Evolutionary conservation across 768 basidiomycete species (phyloP), one percentile per base, ranked within the genome.

Genomic region (Auricularia sp.): DNA sequence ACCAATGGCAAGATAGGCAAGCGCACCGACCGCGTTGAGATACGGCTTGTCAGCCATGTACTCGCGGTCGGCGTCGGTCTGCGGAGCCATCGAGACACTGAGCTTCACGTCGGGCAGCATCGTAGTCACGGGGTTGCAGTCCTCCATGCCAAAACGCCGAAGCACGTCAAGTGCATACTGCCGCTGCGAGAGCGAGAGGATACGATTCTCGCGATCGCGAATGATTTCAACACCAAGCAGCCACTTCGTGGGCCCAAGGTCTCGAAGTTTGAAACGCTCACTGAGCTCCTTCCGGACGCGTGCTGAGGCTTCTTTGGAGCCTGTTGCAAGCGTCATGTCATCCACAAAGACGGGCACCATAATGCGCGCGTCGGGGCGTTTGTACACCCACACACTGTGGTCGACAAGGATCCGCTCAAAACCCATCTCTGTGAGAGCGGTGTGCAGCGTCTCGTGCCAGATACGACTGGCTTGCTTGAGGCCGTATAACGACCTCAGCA

Each of bases 351-450:
- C 69, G 34, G 37, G 67, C 42, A 42, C 65, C n/a, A 33, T 64
- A 61, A 33, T 29, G 36, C 7, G 51, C 11, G 54, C 24, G 16
- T 16, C 51, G 21, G 2, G 42, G 35, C 13, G 11, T 58, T 0
- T 62, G 72, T 63, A 81, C 80, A 1, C 73, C 74, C 68, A 75
- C 71, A 0, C 67, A 36, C 0, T 71, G 62, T 77, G 71, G 68
- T 78, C 71, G 10, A 13, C 13, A 6, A 7, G 3, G 24, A 59
- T 35, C 16, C 13, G 6, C 6, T 3, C 76, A 68, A 62, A 67
- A 69, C 16, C 56, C 24, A 59, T 59, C 16, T 24, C 29, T 7
- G 62, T 33, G 76, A 65, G 54, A 78, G 62, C 0, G 69, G 74
- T 36, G 74, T 68, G 54, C 77, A 74, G 16, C 21, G 65, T 71